Base-by-base conservation (phyloP, 805 yeast species). In the Candida lessepsii region DNA sequence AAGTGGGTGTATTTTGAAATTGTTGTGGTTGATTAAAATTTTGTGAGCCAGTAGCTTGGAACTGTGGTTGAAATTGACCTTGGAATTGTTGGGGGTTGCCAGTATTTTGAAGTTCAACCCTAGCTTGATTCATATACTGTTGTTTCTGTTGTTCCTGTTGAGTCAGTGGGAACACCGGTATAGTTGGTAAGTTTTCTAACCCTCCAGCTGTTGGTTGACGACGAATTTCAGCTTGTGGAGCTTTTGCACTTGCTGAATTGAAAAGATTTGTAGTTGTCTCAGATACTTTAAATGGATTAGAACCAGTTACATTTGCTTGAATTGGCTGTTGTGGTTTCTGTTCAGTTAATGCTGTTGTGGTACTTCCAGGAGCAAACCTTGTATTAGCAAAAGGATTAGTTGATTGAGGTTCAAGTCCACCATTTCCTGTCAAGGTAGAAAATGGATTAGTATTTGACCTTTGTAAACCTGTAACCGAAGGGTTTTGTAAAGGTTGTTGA, bases 191-290 rank as follows among this genome's bases (percentile, higher is more conserved):
- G 37, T 66, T 65, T 53, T 84, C 90, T 44, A 81, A 69, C 0
- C 90, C 91, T 3, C 90, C 91, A 24, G 87, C 84, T 2, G 88
- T 82, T 2, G 78, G 73, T 52, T 78, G 83, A 11, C 70, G 63
- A 50, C 67, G 61, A 49, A 74, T 41, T 21, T 29, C 34, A 36
- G 60, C 45, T 47, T 57, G 53, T 18, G 20, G 9, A 15, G 36
- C 18, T 15, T 42, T 30, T 13, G 32, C 23, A 6, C 51, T 32
- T 9, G 46, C 53, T 5, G 37, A 25, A 25, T 44, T 47, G 39
- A 69, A 69, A 27, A 66, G 56, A 32, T 53, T 51, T 18, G 61
- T 45, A 11, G 73, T 61, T 28, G 65, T 51, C 29, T 53, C 60
- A 9, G 73, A 58, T 14, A 66, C 65, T 45, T 77, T 67, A 61